Base-by-base conservation (phyloP, 2,329 filamentous ascomycete species). In the Torrubiellomyces zombiae region DNA sequence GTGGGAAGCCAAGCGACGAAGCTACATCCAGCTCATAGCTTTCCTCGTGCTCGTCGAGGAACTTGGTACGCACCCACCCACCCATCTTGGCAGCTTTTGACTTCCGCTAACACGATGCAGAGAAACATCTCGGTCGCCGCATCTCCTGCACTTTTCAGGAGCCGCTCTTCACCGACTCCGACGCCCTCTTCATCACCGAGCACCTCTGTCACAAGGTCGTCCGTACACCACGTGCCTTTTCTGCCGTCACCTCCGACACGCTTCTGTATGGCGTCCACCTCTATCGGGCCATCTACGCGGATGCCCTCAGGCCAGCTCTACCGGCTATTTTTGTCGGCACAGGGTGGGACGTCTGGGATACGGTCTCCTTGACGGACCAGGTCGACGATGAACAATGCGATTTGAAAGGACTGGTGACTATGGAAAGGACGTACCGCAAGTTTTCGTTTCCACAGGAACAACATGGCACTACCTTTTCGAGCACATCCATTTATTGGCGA, bases 221-320 rank as follows among this genome's bases (percentile, higher is more conserved):
- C 4, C 50, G 61, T 1, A 51, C 62, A 2, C 74, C 75, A 0
- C 38, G 28, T 1, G 72, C 58, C 0, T 72, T 67, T 34, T 42
- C 55, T 0, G 35, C 56, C 5, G 52, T 78, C 7, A 52, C 58
- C 10, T 23, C 39, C 0, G 37, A 47, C 0, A 61, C 66, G 0
- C 40, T 80, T 2, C 51, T 75, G 3, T 79, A 66, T 33, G 72
- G 67, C 2, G 56, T 77, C 0, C 73, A 77, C 25, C 55, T 72
- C 29, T 69, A 70, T 28, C 53, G 50, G 13, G 53, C 48, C 18
- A 56, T 63, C 20, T 78, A 68, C 24, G 50, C 60, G 13, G 42
- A 53, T 5, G 55, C 68, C 0, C 45, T 79, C 2, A 37, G 48
- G 2, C 39, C 44, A 0, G 33, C 45, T 1, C 35, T 55, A 2